Evolutionary conservation across 78 protist species (phyloP), one percentile per base, ranked within the genome.

Genomic region (Planoprotostelium fungivorum): DNA sequence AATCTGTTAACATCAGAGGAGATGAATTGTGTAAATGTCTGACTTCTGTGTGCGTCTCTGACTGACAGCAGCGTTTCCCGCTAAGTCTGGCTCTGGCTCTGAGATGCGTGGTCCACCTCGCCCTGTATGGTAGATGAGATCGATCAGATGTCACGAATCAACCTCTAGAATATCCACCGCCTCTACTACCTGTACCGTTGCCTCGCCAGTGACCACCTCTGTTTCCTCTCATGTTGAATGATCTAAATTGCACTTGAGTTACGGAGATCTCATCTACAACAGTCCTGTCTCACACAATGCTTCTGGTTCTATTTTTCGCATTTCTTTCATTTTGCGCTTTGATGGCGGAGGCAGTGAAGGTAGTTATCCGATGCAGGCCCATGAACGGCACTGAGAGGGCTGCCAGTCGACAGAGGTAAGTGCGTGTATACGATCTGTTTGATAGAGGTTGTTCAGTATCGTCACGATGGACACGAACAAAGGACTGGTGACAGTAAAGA

Each of bases 331-430:
- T n/a, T n/a, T n/a, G n/a, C n/a, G n/a, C n/a, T n/a, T n/a, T n/a
- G 73, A 51, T 51, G 73, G 73, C 73, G 73, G 73, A 51, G 73
- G 73, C 73, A 23, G 92, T 93, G n/a, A 29, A 63, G 63, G 95
- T 93, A 36, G 38, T 86, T 0, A 90, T 93, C 29, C 88, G 95
- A 0, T 84, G 89, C 88, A 35, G 95, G n/a, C 95, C 95, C 37
- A 51, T 93, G 51, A 93, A 84, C 89, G 0, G 0, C 37, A 86
- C 1, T 10, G 95, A 93, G 63, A 29, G 0, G 38, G 86, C 29
- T 35, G 88, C n/a, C 0, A 86, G 89, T 29, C 31, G 38, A 34
- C 23, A 86, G 16, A 84, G 9, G 63, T 10, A 1, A 28, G 93
- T 90, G 0, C 1, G 0, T 35, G 0, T 87, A 37, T 38, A 31